These are phyloP conservation scores for Globisporangium acanthophoron DNA, from an alignment of 352 stramenopile species.

Conservation along the genomic window DNA sequence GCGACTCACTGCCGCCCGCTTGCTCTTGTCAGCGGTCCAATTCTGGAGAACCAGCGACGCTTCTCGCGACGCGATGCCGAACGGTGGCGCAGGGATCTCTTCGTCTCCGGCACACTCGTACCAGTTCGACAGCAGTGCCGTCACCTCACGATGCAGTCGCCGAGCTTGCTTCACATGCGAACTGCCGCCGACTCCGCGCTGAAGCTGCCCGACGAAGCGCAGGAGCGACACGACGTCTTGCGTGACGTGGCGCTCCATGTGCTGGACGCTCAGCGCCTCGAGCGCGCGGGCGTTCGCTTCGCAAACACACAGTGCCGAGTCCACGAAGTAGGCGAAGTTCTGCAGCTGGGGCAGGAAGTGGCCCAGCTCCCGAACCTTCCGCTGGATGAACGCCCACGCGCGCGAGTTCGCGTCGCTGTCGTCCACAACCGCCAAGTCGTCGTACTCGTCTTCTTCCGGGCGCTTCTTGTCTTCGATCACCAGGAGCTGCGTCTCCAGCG, in stretches of 20 bases:
- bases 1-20: slow-evolving; percentile 25
- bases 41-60: slow-evolving; percentile 53
- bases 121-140: slow-evolving; percentile 39
- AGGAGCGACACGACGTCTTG: slow-evolving; percentile 18
- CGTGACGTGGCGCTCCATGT: slow-evolving; percentile 15
- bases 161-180: slow-evolving; percentile 20
- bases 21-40: slow-evolving; percentile 39
- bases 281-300: slow-evolving; percentile 26
- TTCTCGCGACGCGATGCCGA: slow-evolving; percentile 52
- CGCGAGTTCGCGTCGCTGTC: slow-evolving; percentile 1
- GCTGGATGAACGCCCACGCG: slow-evolving; percentile 14
- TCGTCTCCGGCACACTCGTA: slow-evolving; percentile 25
- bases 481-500: slow-evolving; percentile 15
- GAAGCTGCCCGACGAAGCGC: slow-evolving; percentile 16
- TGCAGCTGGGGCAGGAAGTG: slow-evolving; percentile 43
- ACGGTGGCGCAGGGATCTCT: slow-evolving; percentile 31
- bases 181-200: slow-evolving; percentile 3
- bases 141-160: slow-evolving; percentile 24
- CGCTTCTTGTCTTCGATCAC: slow-evolving; percentile 8
- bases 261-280: slow-evolving; percentile 16
- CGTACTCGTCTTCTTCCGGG: slow-evolving; percentile 3
- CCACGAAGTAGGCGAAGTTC: slow-evolving; percentile 21
- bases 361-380: slow-evolving; percentile 21
- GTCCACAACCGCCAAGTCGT: neutral
- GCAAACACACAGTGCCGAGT: slow-evolving; percentile 30